Evolutionary conservation across 1,284 basidiomycete genomes (phyloP).

Genomic region (Rhodotorula sp.): DNA sequence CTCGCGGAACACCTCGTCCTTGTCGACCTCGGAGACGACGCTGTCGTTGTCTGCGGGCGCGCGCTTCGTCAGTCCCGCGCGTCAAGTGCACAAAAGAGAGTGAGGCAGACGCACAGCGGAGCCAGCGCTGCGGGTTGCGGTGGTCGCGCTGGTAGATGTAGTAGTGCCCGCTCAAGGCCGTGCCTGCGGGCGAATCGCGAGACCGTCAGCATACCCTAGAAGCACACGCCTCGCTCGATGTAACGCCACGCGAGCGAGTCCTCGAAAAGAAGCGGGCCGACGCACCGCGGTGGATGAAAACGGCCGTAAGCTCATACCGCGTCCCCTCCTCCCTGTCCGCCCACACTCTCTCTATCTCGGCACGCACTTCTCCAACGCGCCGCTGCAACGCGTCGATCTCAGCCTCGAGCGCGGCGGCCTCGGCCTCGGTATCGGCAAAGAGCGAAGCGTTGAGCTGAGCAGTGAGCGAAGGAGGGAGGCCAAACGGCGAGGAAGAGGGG

Average conservation of each 20-base stretch:
- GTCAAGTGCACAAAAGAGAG: not conserved
- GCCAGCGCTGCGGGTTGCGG: slow-evolving; percentile 75
- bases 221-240: not conserved
- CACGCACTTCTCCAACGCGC: slow-evolving; percentile 40
- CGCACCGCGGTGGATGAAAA: slow-evolving; percentile 89
- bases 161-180: slow-evolving; percentile 66
- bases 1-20: slow-evolving; percentile 56
- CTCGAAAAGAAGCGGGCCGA: not conserved
- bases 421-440: slow-evolving; percentile 58
- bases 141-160: slow-evolving; percentile 84
- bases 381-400: slow-evolving; percentile 34
- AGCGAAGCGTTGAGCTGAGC: slow-evolving; percentile 58
- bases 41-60: slow-evolving; percentile 69
- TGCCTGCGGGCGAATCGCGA: slow-evolving; percentile 46
- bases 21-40: slow-evolving; percentile 69
- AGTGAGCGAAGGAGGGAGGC: slow-evolving; percentile 39
- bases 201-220: not conserved
- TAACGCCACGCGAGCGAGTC: not conserved
- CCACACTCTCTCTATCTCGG: slow-evolving; percentile 77
- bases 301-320: slow-evolving; percentile 83
- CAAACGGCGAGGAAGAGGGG: not conserved
- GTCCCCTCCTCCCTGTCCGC: slow-evolving; percentile 24
- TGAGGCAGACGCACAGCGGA: slow-evolving; percentile 62
- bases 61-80: not conserved
- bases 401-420: slow-evolving; percentile 65